A percentile compares a stretch with the other conserved stretches of the same genome.
These are phyloP conservation scores for Leptomonas pyrrhocoris DNA, from an alignment of 208 protist species.

Conservation along the genomic window DNA sequence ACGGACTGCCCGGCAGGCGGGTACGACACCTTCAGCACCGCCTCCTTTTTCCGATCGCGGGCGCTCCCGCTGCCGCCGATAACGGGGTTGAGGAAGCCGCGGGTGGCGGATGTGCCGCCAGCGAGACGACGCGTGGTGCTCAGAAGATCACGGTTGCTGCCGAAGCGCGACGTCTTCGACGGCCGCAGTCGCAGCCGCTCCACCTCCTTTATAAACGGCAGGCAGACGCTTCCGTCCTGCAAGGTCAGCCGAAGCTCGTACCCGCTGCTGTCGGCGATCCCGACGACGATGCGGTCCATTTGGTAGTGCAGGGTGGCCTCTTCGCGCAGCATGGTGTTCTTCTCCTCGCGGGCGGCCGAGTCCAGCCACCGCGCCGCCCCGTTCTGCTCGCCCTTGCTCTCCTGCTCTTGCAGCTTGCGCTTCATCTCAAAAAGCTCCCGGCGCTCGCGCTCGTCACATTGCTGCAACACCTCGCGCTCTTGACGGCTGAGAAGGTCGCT, in stretches of 20 bases:
- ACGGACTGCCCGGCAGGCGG: constrained; percentile 8
- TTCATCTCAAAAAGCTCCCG: constrained; percentile 87
- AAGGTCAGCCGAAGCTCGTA: constrained; percentile 62
- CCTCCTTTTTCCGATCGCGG: constrained; percentile 24
- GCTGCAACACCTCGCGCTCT: constrained; percentile 60
- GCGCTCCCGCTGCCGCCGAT: constrained; percentile 15
- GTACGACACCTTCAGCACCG: constrained; percentile 5
- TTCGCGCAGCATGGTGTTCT: constrained; percentile 73
- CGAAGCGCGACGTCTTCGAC: background rate
- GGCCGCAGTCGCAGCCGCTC: constrained; percentile 30
- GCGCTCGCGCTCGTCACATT: constrained; percentile 78
- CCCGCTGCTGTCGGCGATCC: constrained; percentile 55
- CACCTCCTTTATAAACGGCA: constrained; percentile 41
- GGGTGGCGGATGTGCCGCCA: background rate
- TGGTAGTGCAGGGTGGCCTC: constrained; percentile 75
- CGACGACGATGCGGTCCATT: constrained; percentile 66
- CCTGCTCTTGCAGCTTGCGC: constrained; percentile 76
- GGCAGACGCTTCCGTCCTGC: constrained; percentile 41
- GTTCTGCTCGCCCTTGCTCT: constrained; percentile 50
- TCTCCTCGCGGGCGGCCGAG: constrained; percentile 60
- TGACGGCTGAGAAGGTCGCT: constrained; percentile 49
- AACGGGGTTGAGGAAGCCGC: constrained; percentile 15
- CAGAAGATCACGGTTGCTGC: constrained; percentile 16
- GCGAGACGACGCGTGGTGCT: constrained; percentile 3
- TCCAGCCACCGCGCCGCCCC: constrained; percentile 46